Conservation (phyloP, 345 rosid genomes). For the Brassica carinata region DNA sequence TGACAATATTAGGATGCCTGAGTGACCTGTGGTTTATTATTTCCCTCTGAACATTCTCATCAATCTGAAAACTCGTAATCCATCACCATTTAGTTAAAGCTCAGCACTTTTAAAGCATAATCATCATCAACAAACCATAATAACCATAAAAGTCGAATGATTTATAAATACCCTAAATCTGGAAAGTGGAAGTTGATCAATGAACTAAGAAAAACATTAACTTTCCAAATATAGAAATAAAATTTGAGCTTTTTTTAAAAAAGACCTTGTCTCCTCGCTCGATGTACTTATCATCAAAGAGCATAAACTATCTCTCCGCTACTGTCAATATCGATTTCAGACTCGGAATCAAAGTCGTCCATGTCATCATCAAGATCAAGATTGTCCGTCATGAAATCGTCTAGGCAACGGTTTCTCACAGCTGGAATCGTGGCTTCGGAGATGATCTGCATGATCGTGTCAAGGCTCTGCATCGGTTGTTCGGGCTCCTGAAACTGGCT, state of each 20-base stretch:
- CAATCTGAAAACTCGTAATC: constrained; percentile 63
- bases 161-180: too few relatives aligned
- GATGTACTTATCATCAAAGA: constrained; percentile 79
- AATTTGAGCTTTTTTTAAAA: background rate
- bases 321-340: constrained; percentile 87
- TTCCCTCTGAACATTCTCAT: constrained; percentile 89
- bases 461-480: constrained; percentile 81
- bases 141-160: background rate
- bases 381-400: constrained; percentile 59
- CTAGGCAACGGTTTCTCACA: constrained; percentile 49
- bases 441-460: constrained; percentile 92
- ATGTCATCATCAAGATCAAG: constrained; percentile 74
- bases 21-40: constrained; percentile 90
- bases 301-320: constrained; percentile 94
- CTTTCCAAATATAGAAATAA: constrained; percentile 30
- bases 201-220: background rate
- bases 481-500: constrained; percentile 77
- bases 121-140: background rate
- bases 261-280: constrained; percentile 89
- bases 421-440: constrained; percentile 90
- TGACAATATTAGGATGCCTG: constrained; percentile 95
- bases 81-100: background rate
- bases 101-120: background rate
- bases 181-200: too few relatives aligned
- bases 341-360: constrained; percentile 86